Evolutionary conservation across 768 basidiomycete genomes (phyloP), one percentile per base, ranked within the genome.

Genomic region (Lactarius evosmus): DNA sequence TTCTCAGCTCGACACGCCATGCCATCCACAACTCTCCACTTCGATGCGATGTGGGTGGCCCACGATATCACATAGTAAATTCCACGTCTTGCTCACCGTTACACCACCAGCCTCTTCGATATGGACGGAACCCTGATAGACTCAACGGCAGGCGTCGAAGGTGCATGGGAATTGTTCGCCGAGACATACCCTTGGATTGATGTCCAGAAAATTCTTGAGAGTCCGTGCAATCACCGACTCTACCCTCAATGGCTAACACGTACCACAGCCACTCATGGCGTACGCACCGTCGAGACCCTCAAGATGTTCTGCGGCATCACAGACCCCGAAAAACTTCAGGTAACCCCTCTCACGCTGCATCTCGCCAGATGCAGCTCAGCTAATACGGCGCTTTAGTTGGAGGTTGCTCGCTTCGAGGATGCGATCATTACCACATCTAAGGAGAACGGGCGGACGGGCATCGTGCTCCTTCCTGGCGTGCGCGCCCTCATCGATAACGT

Each of bases 91-190:
- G 29, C n/a, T 41, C 53, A 29, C 36, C 40, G 12, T 25, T 49
- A 25, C 41, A 19, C 30, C 34, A 55, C 36, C 63, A 90, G 89
- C 62, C 77, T 91, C 16, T 90, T 90, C 70, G 89, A 91, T 72
- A 91, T 91, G 89, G 89, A 91, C 72, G 89, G 89, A 60, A 93
- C 89, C 34, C 78, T 91, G 56, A 80, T 90, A 67, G 89, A 95
- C 72, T 93, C 91, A 22, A 93, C 89, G 11, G 83, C 85, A 33
- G 92, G 90, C 49, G 91, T 95, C 34, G 76, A 83, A 30, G 90
- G 87, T 30, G 91, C 92, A 38, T 95, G 94, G 94, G 78, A 86
- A 58, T 75, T 78, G n/a, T 94, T 93, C 75, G 82, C 81, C 55
- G 72, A 84, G 70, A 80, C 82, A 62, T 94, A 95, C 72, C 85